Conservation (phyloP, 306 rosid species). For the Heteromeles arbutifolia region DNA sequence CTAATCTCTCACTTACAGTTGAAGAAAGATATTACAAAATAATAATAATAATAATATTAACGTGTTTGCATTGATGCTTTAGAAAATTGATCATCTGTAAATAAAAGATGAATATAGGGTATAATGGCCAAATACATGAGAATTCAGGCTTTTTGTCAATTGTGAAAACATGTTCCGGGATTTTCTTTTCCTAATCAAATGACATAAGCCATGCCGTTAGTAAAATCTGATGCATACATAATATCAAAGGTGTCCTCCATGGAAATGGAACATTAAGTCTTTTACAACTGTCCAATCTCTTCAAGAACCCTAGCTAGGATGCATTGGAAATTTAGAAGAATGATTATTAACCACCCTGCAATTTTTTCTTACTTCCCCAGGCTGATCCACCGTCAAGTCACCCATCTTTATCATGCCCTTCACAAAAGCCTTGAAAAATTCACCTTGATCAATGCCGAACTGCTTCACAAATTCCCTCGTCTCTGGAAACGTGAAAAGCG, state of each 20-base stretch:
- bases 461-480: constrained; percentile 45
- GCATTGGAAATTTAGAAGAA: not conserved
- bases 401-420: constrained; percentile 85
- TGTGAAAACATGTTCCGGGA: not conserved
- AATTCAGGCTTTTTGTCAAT: not conserved
- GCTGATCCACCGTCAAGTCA: constrained; percentile 54
- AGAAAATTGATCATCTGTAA: too few species aligned
- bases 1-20: too few species aligned
- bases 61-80: too few species aligned
- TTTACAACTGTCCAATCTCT: not conserved
- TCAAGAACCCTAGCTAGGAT: not conserved
- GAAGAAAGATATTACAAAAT: too few species aligned
- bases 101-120: too few species aligned
- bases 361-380: constrained; percentile 72
- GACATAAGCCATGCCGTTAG: too few species aligned
- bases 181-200: too few species aligned
- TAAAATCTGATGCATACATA: too few species aligned
- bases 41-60: too few species aligned
- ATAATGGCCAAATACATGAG: too few species aligned
- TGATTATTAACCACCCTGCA: constrained; percentile 58
- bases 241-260: too few species aligned
- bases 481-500: constrained; percentile 45
- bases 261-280: too few species aligned
- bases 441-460: constrained; percentile 32
- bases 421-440: constrained; percentile 57